Conservation (phyloP, 2,329 filamentous ascomycete species). For the Fusarium guadeloupense region DNA sequence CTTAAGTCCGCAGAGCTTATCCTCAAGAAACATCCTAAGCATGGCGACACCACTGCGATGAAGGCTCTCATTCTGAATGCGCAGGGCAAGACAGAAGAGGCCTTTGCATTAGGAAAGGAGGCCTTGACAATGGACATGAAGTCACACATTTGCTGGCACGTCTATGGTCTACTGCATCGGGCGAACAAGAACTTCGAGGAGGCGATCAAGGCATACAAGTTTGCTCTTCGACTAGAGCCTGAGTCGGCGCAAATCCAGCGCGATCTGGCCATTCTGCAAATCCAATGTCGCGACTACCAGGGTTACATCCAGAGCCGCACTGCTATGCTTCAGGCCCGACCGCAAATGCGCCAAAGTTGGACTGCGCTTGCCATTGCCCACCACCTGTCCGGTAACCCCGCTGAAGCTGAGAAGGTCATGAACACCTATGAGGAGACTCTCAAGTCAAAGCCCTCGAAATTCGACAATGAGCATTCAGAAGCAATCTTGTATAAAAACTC, state of each 20-base stretch:
- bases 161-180: constrained; percentile 93
- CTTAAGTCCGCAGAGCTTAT: constrained; percentile 97
- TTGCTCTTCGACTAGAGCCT: constrained; percentile 91
- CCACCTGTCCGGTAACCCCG: constrained; percentile 86
- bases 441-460: constrained; percentile 78
- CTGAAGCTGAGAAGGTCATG: constrained; percentile 88
- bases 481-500: constrained; percentile 94
- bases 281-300: constrained; percentile 95
- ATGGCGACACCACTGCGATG: constrained; percentile 99
- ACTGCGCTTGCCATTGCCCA: constrained; percentile 95
- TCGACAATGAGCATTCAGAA: constrained; percentile 92
- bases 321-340: constrained; percentile 85
- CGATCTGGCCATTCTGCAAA: constrained; percentile 90
- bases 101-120: constrained; percentile 90
- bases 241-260: constrained; percentile 93
- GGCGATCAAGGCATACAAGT: constrained; percentile 99
- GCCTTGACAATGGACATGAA: constrained; percentile 97
- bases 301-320: constrained; percentile 92
- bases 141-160: constrained; percentile 99
- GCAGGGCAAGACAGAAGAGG: constrained; percentile 91
- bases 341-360: constrained; percentile 90
- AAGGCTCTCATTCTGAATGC: constrained; percentile 97
- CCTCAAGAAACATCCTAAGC: constrained; percentile 90
- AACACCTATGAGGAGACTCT: constrained; percentile 93
- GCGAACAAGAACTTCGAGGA: constrained; percentile 98